Percentiles rank a stretch among this genome's conserved stretches.
phyloP scores from a whole-genome alignment of 495 filamentous ascomycete species.

The Neurospora sublineolata region DNA sequence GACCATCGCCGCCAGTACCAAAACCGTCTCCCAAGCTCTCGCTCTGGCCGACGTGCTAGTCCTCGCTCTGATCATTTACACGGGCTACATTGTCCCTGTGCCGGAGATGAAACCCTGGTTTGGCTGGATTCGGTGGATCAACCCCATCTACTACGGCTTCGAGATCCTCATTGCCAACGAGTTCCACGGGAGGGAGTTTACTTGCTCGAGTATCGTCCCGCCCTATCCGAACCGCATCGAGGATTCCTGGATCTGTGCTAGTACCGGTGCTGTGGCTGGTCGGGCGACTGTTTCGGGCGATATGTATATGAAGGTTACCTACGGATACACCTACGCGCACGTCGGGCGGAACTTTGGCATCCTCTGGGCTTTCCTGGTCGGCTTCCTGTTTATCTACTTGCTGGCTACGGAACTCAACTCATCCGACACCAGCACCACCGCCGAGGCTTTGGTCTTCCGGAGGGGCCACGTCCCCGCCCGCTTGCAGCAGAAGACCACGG shows the following conservation, averaged over 20 bases:
- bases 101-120: constrained; percentile 72
- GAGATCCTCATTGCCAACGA: constrained; percentile 64
- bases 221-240: constrained; percentile 18
- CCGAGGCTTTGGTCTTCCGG: constrained; percentile 23
- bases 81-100: constrained; percentile 66
- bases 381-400: constrained; percentile 59
- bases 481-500: constrained; percentile 10
- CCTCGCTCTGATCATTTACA: constrained; percentile 64
- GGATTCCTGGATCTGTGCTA: constrained; percentile 45
- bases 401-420: constrained; percentile 44
- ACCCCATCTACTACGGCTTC: constrained; percentile 70
- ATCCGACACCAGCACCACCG: constrained; percentile 19
- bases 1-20: constrained; percentile 55
- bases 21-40: constrained; percentile 62
- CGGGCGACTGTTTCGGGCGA: constrained; percentile 44
- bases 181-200: constrained; percentile 43
- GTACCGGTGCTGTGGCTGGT: constrained; percentile 36
- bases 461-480: constrained; percentile 14
- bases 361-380: constrained; percentile 52
- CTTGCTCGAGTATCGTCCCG: constrained; percentile 33
- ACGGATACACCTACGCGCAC: constrained; percentile 47
- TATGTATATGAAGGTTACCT: constrained; percentile 49
- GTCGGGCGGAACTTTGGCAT: constrained; percentile 76
- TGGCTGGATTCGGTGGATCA: constrained; percentile 70
- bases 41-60: constrained; percentile 59